Base-by-base conservation (phyloP, 257 asterid species). In the Thymus mandschuricus region DNA sequence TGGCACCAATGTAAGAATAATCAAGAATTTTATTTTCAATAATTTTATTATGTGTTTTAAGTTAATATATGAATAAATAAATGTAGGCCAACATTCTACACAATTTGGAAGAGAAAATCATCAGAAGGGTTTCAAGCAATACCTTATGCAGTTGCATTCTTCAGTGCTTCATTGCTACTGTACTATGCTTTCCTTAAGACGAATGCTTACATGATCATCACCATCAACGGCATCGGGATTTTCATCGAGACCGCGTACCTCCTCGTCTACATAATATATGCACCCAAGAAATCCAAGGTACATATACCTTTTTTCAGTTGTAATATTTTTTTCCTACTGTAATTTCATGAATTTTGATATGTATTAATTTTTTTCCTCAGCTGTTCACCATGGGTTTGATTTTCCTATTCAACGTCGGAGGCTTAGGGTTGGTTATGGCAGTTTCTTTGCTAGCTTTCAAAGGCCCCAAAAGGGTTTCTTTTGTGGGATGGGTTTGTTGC, bases 401-500 rank as follows among this genome's bases (percentile, higher is more conserved):
- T 52, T 2, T 78, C 31, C 0, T 86, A n/a, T 69, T 87, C 78
- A 81, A 88, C 35, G 31, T 83, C 11, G 90, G 89, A 82, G 82
- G 76, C 8, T 52, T 88, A 27, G 91, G 88, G 64, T 2, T 73
- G 55, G 69, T 90, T 11, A 12, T 79, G 65, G 30, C 63, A 10
- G 69, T 81, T 9, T 81, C 97, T 5, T 7, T 74, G 31, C 40
- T 81, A 56, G 68, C 76, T 3, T 60, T 78, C 10, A 60, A 84
- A 33, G 94, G 92, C 10, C 0, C 82, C 0, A 60, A 77, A 3
- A 79, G 92, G 68, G 88, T 84, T 1, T 31, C 74, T 31, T 12
- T 84, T 0, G 89, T 88, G 27, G 97, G 97, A 80, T 91, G 97
- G 97, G 63, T 65, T 2, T 86, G 94, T 74, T 92, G 89, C 12